Conservation (phyloP, 345 rosid species). For the Moringa oleifera region DNA sequence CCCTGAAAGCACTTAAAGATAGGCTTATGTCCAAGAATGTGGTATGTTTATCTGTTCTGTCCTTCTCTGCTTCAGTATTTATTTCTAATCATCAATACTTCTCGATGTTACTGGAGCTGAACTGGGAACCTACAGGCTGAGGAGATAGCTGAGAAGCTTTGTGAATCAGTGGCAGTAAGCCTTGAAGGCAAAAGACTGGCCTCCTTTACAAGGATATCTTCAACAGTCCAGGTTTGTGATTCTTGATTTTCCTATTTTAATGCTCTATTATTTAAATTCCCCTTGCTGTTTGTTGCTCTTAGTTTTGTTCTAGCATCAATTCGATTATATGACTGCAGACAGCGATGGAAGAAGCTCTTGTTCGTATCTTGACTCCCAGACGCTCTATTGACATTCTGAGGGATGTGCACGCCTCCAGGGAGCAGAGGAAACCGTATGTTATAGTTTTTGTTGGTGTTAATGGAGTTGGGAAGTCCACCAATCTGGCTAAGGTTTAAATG, state of each 20-base stretch:
- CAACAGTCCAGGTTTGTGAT: constrained; percentile 80
- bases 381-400: constrained; percentile 94
- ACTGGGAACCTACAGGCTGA: constrained; percentile 59
- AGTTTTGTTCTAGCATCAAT: not conserved
- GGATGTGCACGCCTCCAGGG: constrained; percentile 92
- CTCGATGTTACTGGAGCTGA: constrained; percentile 7
- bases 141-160: constrained; percentile 97
- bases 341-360: constrained; percentile 97
- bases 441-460: constrained; percentile 97
- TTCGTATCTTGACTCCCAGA: constrained; percentile 94
- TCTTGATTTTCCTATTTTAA: constrained; percentile 6
- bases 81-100: constrained; percentile 1
- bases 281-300: not conserved
- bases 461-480: constrained; percentile 98
- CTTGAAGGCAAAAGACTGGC: constrained; percentile 96
- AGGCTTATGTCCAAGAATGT: constrained; percentile 99
- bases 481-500: constrained; percentile 69
- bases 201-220: constrained; percentile 95
- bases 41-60: constrained; percentile 40
- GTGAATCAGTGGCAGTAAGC: constrained; percentile 94
- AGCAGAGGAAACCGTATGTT: constrained; percentile 88
- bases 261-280: not conserved
- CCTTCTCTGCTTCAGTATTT: not conserved
- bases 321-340: constrained; percentile 38
- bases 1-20: constrained; percentile 93